phyloP scores from a whole-genome alignment of 2,329 filamentous ascomycete species.

The Volutella citrinella region DNA sequence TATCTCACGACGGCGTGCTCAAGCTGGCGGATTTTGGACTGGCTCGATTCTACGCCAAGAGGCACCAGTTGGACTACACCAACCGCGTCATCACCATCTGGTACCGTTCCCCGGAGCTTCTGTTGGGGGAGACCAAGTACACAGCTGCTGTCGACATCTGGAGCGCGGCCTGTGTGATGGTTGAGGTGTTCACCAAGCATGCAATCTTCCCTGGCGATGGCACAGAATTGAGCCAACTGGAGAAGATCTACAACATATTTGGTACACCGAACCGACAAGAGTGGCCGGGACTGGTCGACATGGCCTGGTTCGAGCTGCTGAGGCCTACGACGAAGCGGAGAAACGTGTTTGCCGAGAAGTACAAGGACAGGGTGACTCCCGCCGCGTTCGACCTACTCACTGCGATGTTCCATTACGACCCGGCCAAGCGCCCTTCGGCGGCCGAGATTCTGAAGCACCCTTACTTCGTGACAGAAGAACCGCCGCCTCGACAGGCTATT shows the following conservation, averaged over 20 bases:
- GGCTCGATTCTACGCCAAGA: constrained; percentile 93
- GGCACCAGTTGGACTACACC: constrained; percentile 88
- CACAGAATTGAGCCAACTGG: constrained; percentile 91
- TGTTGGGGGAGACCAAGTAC: constrained; percentile 87
- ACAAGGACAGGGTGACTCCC: constrained; percentile 71
- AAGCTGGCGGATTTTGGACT: constrained; percentile 96
- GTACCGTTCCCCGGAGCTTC: constrained; percentile 75
- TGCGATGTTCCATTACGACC: constrained; percentile 88
- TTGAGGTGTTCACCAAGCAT: constrained; percentile 91
- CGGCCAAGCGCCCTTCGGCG: constrained; percentile 76
- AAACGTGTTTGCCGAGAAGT: constrained; percentile 79
- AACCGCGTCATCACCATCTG: constrained; percentile 99
- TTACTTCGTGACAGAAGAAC: constrained; percentile 85
- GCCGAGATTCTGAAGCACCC: constrained; percentile 80
- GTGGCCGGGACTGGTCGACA: constrained; percentile 88
- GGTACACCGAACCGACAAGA: constrained; percentile 81
- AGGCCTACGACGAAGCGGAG: constrained; percentile 71
- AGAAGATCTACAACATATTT: constrained; percentile 92
- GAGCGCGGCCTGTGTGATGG: constrained; percentile 94
- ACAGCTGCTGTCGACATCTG: constrained; percentile 90
- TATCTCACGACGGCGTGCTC: constrained; percentile 82
- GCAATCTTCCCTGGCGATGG: constrained; percentile 96
- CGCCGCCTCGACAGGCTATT: constrained; percentile 69
- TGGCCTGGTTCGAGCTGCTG: constrained; percentile 95
- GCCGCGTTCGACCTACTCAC: constrained; percentile 80